phyloP scores from a whole-genome alignment of 176 grass and related monocot species.

The Secale cereale region DNA sequence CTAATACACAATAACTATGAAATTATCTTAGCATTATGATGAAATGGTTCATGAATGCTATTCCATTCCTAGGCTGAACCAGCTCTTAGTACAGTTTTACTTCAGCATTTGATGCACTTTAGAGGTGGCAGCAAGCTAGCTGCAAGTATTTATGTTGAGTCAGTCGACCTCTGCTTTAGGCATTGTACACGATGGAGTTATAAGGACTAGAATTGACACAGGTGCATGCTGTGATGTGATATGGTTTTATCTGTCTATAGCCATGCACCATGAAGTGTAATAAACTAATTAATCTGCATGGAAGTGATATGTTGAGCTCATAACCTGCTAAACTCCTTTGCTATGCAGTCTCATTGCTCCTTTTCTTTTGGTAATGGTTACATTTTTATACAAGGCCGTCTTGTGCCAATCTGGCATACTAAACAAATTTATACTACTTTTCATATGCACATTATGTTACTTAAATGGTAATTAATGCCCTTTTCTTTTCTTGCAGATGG shows the following conservation, averaged over 20 bases:
- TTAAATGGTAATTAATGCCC: slow-evolving; percentile 15
- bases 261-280: not conserved
- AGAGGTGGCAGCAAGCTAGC: not conserved
- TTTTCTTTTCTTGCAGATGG: slow-evolving; percentile 61
- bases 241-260: not conserved
- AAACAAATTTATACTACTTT: slow-evolving; percentile 13
- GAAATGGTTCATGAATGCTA: not conserved
- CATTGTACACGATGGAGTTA: slow-evolving; percentile 5
- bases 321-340: not conserved
- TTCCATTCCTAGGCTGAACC: not conserved
- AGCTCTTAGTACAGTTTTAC: not conserved
- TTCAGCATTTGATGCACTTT: not conserved
- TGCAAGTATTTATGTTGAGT: not conserved
- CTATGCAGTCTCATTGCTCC: not conserved
- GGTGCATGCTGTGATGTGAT: not conserved
- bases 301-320: not conserved
- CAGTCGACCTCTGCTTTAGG: not conserved
- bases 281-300: not conserved
- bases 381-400: not conserved
- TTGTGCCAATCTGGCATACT: not conserved
- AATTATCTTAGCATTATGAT: not conserved
- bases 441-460: not conserved
- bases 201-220: not conserved
- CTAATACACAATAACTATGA: not conserved
- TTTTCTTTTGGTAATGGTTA: not conserved